A percentile compares a stretch with the other conserved stretches of the same genome.
Conservation (phyloP, 2,329 filamentous ascomycete genomes). For the Paecilomyces variotii region DNA sequence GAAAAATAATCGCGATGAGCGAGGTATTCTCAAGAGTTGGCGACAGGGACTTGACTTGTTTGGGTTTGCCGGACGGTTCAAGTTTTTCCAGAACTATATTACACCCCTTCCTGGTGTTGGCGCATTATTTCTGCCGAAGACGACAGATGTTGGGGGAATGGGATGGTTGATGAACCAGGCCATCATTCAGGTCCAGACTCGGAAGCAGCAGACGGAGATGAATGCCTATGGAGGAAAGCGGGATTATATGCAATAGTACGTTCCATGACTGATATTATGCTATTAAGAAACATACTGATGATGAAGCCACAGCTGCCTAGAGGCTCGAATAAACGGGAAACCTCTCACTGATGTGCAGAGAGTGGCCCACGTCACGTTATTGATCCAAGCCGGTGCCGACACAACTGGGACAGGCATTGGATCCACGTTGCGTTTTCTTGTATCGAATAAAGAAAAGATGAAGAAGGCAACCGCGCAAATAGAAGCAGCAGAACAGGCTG, state of each 20-base stretch:
- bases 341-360: slow-evolving; percentile 24
- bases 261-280: not conserved
- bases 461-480: slow-evolving; percentile 14
- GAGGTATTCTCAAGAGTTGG: slow-evolving; percentile 27
- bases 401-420: slow-evolving; percentile 28
- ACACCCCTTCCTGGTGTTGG: slow-evolving; percentile 14
- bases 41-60: slow-evolving; percentile 31
- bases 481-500: slow-evolving; percentile 7
- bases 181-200: slow-evolving; percentile 20
- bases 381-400: slow-evolving; percentile 31
- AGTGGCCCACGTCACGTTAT: slow-evolving; percentile 28
- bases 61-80: slow-evolving; percentile 27
- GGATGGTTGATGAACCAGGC: slow-evolving; percentile 32
- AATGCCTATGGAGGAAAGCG: slow-evolving; percentile 10
- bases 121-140: slow-evolving; percentile 19
- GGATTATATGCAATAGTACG: slow-evolving; percentile 28
- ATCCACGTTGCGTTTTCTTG: slow-evolving; percentile 22
- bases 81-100: slow-evolving; percentile 26
- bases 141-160: slow-evolving; percentile 23
- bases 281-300: not conserved
- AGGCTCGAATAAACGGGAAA: slow-evolving; percentile 21
- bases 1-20: slow-evolving; percentile 31
- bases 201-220: slow-evolving; percentile 12
- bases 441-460: slow-evolving; percentile 8
- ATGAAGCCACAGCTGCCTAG: slow-evolving; percentile 17